A percentile compares a stretch with the other conserved stretches of the same genome.
Conservation (phyloP, 306 rosid genomes). For the Vachellia pachyceras region DNA sequence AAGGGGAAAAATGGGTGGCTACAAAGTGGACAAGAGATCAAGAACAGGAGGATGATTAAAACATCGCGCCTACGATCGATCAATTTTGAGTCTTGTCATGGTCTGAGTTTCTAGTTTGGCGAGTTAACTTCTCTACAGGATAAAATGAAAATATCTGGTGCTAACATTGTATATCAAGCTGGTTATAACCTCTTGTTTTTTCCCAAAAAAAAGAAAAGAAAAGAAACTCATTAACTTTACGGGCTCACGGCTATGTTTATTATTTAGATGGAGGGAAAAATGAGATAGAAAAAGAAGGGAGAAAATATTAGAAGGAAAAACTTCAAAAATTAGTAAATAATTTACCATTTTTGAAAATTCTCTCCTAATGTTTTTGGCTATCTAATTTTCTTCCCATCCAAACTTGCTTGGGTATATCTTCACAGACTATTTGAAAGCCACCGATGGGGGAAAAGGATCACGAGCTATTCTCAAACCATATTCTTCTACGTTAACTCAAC, state of each 20-base stretch:
- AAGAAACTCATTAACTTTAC: neutral
- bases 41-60: slow-evolving; percentile 51
- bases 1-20: slow-evolving; percentile 94
- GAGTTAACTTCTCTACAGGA: slow-evolving; percentile 5
- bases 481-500: too few species aligned
- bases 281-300: too few species aligned
- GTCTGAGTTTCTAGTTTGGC: slow-evolving; percentile 30
- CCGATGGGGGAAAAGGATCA: too few species aligned
- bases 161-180: slow-evolving; percentile 1
- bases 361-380: too few species aligned
- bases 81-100: neutral
- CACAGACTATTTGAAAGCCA: neutral
- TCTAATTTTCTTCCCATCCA: too few species aligned
- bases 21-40: slow-evolving; percentile 91
- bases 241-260: too few species aligned
- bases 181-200: neutral
- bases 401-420: too few species aligned
- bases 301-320: too few species aligned
- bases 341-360: too few species aligned
- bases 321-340: too few species aligned
- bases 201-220: neutral
- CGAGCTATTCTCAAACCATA: too few species aligned
- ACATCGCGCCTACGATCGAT: slow-evolving; percentile 3
- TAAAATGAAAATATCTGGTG: slow-evolving; percentile 28
- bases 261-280: too few species aligned